Conservation (phyloP, 495 filamentous ascomycete genomes). For the Xanthoparmelia taractica region DNA sequence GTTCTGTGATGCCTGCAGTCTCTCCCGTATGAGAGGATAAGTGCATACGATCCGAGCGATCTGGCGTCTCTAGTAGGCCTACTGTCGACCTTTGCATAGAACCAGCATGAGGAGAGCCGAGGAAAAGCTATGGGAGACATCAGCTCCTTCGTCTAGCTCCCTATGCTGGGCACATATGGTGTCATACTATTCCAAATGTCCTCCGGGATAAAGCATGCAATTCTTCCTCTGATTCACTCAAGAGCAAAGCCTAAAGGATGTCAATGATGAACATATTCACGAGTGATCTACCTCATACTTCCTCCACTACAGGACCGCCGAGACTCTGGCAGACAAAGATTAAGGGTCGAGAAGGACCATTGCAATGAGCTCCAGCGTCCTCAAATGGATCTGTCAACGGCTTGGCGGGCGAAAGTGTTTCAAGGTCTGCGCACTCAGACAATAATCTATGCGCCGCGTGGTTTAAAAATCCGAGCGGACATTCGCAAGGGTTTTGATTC, state of each 20-base stretch:
- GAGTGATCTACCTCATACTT: not conserved
- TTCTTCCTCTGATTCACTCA: not conserved
- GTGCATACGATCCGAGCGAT: not conserved
- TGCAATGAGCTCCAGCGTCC: not conserved
- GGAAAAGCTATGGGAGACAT: not conserved
- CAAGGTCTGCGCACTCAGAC: not conserved
- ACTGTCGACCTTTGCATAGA: not conserved
- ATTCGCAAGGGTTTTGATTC: not conserved
- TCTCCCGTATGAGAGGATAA: not conserved
- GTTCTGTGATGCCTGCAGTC: not conserved
- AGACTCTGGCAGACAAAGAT: slow-evolving; percentile 5
- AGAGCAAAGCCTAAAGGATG: not conserved
- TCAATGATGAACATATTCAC: not conserved
- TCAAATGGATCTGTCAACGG: not conserved
- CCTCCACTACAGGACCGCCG: not conserved
- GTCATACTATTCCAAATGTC: slow-evolving; percentile 2
- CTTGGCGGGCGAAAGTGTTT: not conserved
- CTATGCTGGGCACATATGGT: not conserved
- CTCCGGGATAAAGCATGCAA: not conserved
- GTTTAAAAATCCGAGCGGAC: not conserved
- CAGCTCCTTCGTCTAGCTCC: not conserved
- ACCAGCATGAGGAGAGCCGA: slow-evolving; percentile 8
- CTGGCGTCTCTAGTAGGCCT: not conserved
- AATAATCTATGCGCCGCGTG: not conserved
- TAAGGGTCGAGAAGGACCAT: not conserved